Percentiles rank a stretch among this genome's conserved stretches.
phyloP scores from a whole-genome alignment of 1,284 basidiomycete genomes.

The Cryptococcus sp. region DNA sequence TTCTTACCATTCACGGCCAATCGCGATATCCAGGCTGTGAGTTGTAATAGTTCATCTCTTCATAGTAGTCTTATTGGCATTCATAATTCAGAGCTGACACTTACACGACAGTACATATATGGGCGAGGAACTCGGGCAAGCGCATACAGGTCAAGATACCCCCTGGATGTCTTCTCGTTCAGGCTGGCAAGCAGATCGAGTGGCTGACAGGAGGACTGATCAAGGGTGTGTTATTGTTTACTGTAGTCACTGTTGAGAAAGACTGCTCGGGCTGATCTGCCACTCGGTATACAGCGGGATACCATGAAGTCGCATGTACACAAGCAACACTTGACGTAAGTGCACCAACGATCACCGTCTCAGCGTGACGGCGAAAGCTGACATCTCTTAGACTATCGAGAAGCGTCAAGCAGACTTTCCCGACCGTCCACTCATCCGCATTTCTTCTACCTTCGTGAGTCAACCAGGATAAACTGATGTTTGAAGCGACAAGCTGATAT shows the following conservation, averaged over 20 bases:
- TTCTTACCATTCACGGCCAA: constrained; percentile 79
- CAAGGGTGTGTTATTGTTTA: constrained; percentile 56
- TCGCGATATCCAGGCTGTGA: constrained; percentile 57
- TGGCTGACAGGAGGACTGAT: constrained; percentile 82
- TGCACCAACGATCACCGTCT: neutral
- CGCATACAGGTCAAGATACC: constrained; percentile 80
- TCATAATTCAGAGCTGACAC: neutral
- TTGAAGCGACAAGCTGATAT: neutral
- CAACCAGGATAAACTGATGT: too few species aligned
- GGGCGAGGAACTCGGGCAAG: constrained; percentile 87
- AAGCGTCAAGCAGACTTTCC: constrained; percentile 62
- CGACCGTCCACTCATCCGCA: constrained; percentile 79
- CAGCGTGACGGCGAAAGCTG: neutral
- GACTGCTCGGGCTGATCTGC: neutral
- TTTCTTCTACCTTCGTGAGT: constrained; percentile 77
- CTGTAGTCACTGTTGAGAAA: neutral
- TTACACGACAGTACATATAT: constrained; percentile 62
- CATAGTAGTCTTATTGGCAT: too few species aligned
- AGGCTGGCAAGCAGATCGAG: constrained; percentile 90
- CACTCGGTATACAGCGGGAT: constrained; percentile 60
- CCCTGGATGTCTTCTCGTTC: constrained; percentile 62
- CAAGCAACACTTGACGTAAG: constrained; percentile 68
- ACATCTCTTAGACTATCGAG: constrained; percentile 62
- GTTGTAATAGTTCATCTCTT: constrained; percentile 7
- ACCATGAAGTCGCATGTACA: constrained; percentile 87